Evolutionary conservation across 1,284 basidiomycete species (phyloP).

Genomic region (Boletus mariae): DNA sequence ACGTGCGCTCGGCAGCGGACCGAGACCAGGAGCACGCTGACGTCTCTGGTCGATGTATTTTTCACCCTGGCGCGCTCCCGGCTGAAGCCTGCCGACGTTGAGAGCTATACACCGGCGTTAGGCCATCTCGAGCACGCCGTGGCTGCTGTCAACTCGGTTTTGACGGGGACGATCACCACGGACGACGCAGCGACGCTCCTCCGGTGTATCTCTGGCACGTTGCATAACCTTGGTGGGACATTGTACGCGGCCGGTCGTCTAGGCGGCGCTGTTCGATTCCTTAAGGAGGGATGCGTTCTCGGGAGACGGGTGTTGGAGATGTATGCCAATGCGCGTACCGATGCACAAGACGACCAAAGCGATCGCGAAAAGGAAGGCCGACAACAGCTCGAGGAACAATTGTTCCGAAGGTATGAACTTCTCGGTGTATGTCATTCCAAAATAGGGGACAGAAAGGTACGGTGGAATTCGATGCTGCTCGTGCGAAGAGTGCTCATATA

Average conservation of each 20-base stretch:
- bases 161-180: constrained; percentile 1
- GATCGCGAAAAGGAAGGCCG: constrained; percentile 49
- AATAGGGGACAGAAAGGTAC: constrained; percentile 65
- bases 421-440: constrained; percentile 72
- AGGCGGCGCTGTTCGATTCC: constrained; percentile 61
- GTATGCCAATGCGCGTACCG: not conserved
- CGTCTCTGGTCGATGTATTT: constrained; percentile 55
- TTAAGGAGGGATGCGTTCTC: constrained; percentile 55
- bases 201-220: constrained; percentile 65
- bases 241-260: constrained; percentile 60
- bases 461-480: constrained; percentile 11
- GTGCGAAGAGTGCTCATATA: constrained; percentile 4
- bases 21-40: constrained; percentile 37
- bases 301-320: constrained; percentile 46
- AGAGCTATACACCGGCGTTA: constrained; percentile 49
- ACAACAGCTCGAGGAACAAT: constrained; percentile 56
- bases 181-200: constrained; percentile 50
- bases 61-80: constrained; percentile 55
- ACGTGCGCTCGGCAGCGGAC: constrained; percentile 8
- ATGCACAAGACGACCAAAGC: constrained; percentile 11
- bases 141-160: constrained; percentile 30
- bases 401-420: constrained; percentile 74
- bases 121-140: constrained; percentile 46
- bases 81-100: constrained; percentile 44
- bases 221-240: constrained; percentile 60